Evolutionary conservation across 116 monocot genomes (phyloP).

Genomic region (Papilionanthe hybrid): DNA sequence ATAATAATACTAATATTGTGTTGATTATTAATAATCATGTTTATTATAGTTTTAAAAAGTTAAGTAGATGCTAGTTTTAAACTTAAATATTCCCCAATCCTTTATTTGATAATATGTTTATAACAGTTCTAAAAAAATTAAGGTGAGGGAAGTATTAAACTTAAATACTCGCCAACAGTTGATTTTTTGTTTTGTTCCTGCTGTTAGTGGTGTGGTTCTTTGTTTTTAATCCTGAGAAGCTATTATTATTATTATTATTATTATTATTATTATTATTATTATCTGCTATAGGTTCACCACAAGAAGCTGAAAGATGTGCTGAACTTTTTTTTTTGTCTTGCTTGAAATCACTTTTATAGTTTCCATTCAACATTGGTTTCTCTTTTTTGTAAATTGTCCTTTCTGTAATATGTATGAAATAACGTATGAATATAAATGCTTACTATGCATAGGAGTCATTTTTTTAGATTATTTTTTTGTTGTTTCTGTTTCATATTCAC

Average conservation of each 20-base stretch:
- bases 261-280: neutral
- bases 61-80: no score
- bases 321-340: neutral
- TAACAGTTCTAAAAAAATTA: no score
- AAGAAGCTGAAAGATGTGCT: neutral
- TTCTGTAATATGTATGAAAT: neutral
- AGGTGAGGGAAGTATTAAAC: no score
- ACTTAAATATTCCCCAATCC: no score
- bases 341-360: neutral
- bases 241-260: neutral
- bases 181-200: no score
- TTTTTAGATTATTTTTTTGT: neutral
- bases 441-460: neutral
- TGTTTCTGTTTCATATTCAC: neutral
- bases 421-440: neutral
- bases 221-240: no score
- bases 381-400: neutral
- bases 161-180: no score
- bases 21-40: no score
- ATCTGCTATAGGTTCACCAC: neutral
- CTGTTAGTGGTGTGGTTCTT: no score
- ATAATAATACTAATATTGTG: no score
- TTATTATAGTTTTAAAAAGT: no score
- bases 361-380: neutral
- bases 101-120: no score